Conservation (phyloP, 495 filamentous ascomycete species). For the Aspergillus sclerotioniger region DNA sequence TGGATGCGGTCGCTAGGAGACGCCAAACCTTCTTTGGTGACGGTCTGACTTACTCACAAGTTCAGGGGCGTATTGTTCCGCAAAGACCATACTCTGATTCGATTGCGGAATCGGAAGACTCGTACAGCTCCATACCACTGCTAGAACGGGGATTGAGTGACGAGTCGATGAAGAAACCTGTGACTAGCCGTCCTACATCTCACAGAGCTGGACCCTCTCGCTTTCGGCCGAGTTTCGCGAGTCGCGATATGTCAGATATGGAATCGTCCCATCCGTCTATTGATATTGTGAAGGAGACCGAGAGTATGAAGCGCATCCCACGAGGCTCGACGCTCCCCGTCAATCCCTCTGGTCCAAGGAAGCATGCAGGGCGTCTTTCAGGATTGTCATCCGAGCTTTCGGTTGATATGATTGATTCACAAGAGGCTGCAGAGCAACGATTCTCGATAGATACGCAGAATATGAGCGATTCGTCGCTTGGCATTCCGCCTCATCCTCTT, state of each 20-base stretch:
- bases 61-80: conserved; percentile 29
- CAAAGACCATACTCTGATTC: conserved; percentile 40
- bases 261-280: conserved; percentile 48
- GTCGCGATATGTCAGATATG: conserved; percentile 31
- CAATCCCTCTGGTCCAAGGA: conserved; percentile 48
- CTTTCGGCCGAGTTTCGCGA: conserved; percentile 26
- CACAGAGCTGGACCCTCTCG: conserved; percentile 9
- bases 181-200: conserved; percentile 11
- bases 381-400: conserved; percentile 82
- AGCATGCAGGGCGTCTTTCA: conserved; percentile 64
- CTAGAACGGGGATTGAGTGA: conserved; percentile 71
- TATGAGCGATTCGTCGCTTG: conserved; percentile 45
- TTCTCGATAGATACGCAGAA: conserved; percentile 33
- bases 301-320: conserved; percentile 54
- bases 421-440: conserved; percentile 43
- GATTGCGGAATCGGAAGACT: conserved; percentile 58
- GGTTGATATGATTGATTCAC: conserved; percentile 55
- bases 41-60: conserved; percentile 30
- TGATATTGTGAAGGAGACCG: conserved; percentile 57
- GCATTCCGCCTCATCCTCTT: conserved; percentile 63
- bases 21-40: conserved; percentile 29
- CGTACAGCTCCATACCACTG: conserved; percentile 74
- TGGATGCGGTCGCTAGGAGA: conserved; percentile 21
- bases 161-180: conserved; percentile 45
- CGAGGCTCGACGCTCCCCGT: conserved; percentile 44